Conservation (phyloP, 768 basidiomycete species). For the Holtermannia corniformis region DNA sequence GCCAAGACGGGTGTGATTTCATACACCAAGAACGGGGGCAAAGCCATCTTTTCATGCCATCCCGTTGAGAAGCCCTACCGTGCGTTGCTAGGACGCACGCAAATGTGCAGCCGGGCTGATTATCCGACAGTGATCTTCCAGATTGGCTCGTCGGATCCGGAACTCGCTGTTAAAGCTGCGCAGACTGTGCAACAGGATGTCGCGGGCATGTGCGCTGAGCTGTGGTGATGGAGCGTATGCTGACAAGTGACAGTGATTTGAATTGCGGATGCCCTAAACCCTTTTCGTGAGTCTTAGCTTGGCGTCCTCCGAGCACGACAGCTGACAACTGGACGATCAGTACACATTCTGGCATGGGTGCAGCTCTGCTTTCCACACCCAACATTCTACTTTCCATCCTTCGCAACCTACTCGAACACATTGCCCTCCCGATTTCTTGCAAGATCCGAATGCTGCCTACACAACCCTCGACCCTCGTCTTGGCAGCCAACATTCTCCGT, state of each 20-base stretch:
- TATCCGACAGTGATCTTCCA: constrained; percentile 64
- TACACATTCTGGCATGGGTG: constrained; percentile 75
- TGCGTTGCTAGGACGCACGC: too few species aligned
- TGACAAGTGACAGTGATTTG: constrained; percentile 54
- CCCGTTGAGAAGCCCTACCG: constrained; percentile 84
- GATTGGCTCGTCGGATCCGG: constrained; percentile 81
- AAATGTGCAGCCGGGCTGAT: constrained; percentile 7
- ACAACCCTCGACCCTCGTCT: constrained; percentile 75
- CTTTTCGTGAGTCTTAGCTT: constrained; percentile 52
- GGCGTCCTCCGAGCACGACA: background rate
- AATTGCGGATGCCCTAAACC: constrained; percentile 98
- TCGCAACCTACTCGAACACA: constrained; percentile 58
- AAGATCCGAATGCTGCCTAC: constrained; percentile 84
- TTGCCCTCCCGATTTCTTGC: constrained; percentile 81
- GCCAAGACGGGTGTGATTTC: constrained; percentile 77
- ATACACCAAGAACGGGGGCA: constrained; percentile 66
- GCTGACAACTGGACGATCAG: constrained; percentile 13
- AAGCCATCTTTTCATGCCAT: constrained; percentile 83
- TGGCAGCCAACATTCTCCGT: constrained; percentile 76
- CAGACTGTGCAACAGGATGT: constrained; percentile 77
- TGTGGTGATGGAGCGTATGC: background rate
- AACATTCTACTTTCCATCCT: constrained; percentile 85
- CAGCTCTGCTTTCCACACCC: constrained; percentile 82
- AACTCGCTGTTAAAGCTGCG: constrained; percentile 85
- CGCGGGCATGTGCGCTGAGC: constrained; percentile 54